Evolutionary conservation across 108 stramenopile genomes (phyloP).

Genomic region (Parietichytrium sp.): DNA sequence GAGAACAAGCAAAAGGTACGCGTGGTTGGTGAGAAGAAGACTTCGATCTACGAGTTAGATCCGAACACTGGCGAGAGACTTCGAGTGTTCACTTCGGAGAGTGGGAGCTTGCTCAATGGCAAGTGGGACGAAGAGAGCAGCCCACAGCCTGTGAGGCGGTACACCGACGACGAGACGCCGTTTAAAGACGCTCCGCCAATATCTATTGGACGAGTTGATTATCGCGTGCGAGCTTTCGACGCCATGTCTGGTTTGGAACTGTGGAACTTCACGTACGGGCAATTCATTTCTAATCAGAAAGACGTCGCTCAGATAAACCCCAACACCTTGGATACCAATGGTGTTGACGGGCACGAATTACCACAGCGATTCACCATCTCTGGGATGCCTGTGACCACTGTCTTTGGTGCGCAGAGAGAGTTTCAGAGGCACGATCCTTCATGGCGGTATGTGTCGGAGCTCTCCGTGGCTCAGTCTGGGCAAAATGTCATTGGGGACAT

Average conservation of each 20-base stretch:
- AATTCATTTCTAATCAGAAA: not conserved
- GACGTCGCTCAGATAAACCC: not conserved
- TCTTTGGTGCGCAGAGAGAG: not conserved
- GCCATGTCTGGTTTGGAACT: not conserved
- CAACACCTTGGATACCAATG: not conserved
- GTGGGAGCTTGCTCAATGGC: not conserved
- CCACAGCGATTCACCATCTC: not conserved
- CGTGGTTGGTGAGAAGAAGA: not conserved
- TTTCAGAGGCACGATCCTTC: not conserved
- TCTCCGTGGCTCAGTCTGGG: not conserved
- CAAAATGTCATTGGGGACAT: not conserved
- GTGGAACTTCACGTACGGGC: conserved; percentile 32
- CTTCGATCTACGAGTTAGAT: conserved; percentile 7
- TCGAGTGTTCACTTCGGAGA: conserved; percentile 23
- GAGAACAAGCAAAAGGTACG: not conserved
- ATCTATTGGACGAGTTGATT: conserved; percentile 25
- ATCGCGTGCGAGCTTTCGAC: not conserved
- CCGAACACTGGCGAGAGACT: conserved; percentile 1
- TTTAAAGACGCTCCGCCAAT: not conserved
- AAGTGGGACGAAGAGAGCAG: not conserved
- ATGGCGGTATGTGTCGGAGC: conserved; percentile 19
- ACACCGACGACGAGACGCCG: not conserved
- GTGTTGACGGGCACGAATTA: too few species aligned
- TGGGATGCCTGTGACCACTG: conserved; percentile 20
- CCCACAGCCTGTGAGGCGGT: not conserved